Evolutionary conservation across 2,329 filamentous ascomycete species (phyloP), one percentile per base, ranked within the genome.

Genomic region (Claviceps lovelessii): DNA sequence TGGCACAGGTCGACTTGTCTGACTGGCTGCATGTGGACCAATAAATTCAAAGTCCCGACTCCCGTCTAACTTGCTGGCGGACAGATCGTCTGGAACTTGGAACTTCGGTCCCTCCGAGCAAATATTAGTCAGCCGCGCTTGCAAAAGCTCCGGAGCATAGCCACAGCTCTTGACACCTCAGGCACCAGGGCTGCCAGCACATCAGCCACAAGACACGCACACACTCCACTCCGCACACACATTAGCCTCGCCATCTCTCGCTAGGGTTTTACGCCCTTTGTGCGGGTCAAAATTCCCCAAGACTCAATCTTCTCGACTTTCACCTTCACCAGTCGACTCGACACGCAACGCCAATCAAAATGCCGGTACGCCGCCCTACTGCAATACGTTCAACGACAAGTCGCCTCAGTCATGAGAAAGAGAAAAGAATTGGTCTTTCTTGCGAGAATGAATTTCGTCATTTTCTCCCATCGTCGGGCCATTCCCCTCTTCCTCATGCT

Each of bases 181-280:
- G 47, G 52, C 52, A 49, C 9, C 13, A 41, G 23, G 13, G 2
- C 5, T 4, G 5, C 29, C 45, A 33, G 23, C 28, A 33, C 45
- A 31, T 28, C 9, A 42, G 52, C 52, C 45, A 53, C 52, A 53
- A 13, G 28, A 17, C 29, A 31, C n/a, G 17, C 47, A 17, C 31
- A 35, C 23, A 23, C 17, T 13, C 33, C 33, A 10, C n/a, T 41
- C 17, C 39, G 9, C 52, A 44, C 33, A 54, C 45, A 44, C 39
- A 23, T 5, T 8, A 53, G 19, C 19, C 47, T 35, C 41, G n/a
- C 19, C 47, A 11, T 35, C 37, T 46, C 49, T 59, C 61, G 57
- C 66, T 70, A 69, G 68, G 68, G 67, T 64, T 70, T 68, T 61
- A 65, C 68, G 63, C 67, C 67, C 68, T 70, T 60, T 55, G 56